Evolutionary conservation across 768 basidiomycete species (phyloP).

Genomic region (Pleurotus tuber-regium): DNA sequence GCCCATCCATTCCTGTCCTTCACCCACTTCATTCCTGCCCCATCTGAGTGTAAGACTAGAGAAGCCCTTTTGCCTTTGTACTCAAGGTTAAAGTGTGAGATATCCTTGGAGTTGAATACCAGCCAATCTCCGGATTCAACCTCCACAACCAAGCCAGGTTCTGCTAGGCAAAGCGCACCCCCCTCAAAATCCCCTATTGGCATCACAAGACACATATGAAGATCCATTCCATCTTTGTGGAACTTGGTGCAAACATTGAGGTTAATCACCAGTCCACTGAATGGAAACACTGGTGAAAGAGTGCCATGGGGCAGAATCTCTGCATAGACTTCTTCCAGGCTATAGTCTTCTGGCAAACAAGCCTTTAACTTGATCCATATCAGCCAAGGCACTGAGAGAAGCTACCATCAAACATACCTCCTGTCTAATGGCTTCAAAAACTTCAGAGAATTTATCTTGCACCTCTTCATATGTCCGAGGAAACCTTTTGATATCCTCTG

Average conservation of each 20-base stretch:
- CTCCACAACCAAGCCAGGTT: conserved; percentile 22
- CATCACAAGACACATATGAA: conserved; percentile 22
- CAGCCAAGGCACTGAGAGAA: not conserved
- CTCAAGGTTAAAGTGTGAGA: conserved; percentile 23
- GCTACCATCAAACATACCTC: not conserved
- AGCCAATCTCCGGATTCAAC: conserved; percentile 18
- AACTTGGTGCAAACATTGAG: no score
- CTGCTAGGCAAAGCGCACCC: conserved; percentile 21
- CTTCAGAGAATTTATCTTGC: not conserved
- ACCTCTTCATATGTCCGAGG: not conserved
- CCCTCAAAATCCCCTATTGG: conserved; percentile 21
- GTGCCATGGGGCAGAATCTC: conserved; percentile 13
- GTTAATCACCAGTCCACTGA: conserved; percentile 22
- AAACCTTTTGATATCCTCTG: no score
- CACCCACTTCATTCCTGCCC: no score
- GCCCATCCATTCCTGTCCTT: no score
- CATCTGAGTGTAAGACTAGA: conserved; percentile 22
- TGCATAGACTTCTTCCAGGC: no score
- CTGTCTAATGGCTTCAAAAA: not conserved
- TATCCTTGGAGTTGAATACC: no score
- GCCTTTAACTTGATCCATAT: not conserved
- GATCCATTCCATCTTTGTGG: conserved; percentile 21
- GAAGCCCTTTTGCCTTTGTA: conserved; percentile 16
- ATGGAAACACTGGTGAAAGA: conserved; percentile 13
- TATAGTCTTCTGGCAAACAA: conserved; percentile 13